These are phyloP conservation scores for Cryptococcus amylolentus DNA, from an alignment of 1,284 basidiomycete species.

Conservation along the genomic window DNA sequence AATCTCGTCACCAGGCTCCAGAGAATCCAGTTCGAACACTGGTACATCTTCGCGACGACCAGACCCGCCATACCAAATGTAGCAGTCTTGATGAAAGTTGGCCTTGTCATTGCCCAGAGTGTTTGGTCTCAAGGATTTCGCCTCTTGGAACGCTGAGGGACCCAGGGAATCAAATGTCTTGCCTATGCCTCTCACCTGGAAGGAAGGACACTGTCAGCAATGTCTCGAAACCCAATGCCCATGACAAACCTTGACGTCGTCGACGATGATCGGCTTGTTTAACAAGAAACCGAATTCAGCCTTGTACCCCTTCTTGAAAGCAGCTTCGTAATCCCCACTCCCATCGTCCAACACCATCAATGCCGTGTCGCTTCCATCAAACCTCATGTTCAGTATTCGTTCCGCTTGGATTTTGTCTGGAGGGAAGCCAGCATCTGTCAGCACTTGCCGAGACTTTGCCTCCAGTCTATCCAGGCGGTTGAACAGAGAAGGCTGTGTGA, in stretches of 20 bases:
- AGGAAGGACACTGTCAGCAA: background rate
- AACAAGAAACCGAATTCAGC: conserved; percentile 89
- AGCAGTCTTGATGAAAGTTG: conserved; percentile 27
- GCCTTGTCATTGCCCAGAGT: conserved; percentile 45
- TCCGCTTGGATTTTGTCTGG: conserved; percentile 67
- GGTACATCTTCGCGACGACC: conserved; percentile 60
- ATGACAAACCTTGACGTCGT: conserved; percentile 76
- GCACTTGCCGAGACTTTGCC: conserved; percentile 61
- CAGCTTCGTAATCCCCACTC: conserved; percentile 71
- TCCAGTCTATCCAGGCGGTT: conserved; percentile 67
- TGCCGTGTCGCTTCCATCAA: conserved; percentile 75
- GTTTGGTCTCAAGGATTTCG: conserved; percentile 42
- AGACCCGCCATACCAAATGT: conserved; percentile 21
- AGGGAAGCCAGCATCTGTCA: conserved; percentile 75
- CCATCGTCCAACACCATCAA: conserved; percentile 75
- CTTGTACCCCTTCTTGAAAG: conserved; percentile 73
- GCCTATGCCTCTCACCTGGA: conserved; percentile 57
- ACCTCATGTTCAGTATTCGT: conserved; percentile 85
- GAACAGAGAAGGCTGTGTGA: conserved; percentile 56
- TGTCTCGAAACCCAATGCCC: background rate
- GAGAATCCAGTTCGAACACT: conserved; percentile 65
- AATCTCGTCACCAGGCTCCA: conserved; percentile 68
- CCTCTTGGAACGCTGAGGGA: conserved; percentile 72
- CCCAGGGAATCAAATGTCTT: conserved; percentile 83
- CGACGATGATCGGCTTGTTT: conserved; percentile 75